phyloP scores from a whole-genome alignment of 805 yeast genomes.

The Kregervanrija delftensis region DNA sequence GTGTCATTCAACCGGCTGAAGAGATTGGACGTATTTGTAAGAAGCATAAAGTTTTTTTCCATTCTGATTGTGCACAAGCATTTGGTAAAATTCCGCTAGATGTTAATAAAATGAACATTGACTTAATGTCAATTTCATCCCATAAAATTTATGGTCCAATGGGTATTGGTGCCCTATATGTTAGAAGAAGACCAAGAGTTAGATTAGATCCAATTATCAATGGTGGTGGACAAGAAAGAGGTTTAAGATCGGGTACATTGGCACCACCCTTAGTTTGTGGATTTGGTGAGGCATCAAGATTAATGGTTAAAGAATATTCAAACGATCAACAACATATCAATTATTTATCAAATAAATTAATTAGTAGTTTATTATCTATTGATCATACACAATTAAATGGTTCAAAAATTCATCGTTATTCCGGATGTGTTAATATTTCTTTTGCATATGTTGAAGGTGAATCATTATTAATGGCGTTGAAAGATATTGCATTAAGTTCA shows the following conservation, averaged over 20 bases:
- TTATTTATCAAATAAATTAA: constrained; percentile 65
- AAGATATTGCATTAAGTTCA: constrained; percentile 91
- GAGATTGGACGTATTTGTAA: constrained; percentile 89
- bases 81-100: constrained; percentile 90
- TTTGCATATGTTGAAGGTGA: constrained; percentile 98
- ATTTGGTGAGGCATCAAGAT: constrained; percentile 93
- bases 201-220: constrained; percentile 90
- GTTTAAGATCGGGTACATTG: constrained; percentile 91
- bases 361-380: constrained; percentile 64
- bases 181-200: constrained; percentile 97
- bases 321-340: constrained; percentile 68
- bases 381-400: constrained; percentile 92
- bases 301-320: constrained; percentile 65
- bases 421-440: constrained; percentile 95
- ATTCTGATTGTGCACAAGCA: constrained; percentile 97
- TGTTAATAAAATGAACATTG: constrained; percentile 90
- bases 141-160: constrained; percentile 98
- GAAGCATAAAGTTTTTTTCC: constrained; percentile 86
- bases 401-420: constrained; percentile 61
- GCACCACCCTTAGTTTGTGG: constrained; percentile 97
- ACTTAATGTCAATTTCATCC: constrained; percentile 86
- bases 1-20: constrained; percentile 92
- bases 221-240: constrained; percentile 99
- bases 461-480: constrained; percentile 92
- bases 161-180: constrained; percentile 93